Evolutionary conservation across 176 grass and related monocot genomes (phyloP), one percentile per base, ranked within the genome.

Genomic region (Canna indica): DNA sequence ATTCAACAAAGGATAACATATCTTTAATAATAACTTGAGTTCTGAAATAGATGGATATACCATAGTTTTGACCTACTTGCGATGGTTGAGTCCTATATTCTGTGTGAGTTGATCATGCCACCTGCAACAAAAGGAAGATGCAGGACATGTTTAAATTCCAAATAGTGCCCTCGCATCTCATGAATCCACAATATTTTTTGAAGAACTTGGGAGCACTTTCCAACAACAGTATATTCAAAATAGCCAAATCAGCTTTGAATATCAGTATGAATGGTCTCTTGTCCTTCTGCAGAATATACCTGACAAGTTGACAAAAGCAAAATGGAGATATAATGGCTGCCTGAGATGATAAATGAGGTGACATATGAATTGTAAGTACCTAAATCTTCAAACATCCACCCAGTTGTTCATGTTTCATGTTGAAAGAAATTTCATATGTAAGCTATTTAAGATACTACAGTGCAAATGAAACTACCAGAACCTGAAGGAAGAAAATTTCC

Each of bases 81-180:
- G 73, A 65, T 84, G 86, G 10, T 92, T 75, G 82, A 75, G 93
- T 90, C 75, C 93, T 88, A 71, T 73, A 90, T 77, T 71, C 79
- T 82, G 42, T 92, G 70, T 71, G 93, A 97, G 78, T 97, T 86
- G 5, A 97, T 97, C 93, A 97, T 97, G 60, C 83, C 84, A 65
- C 88, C 88, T 73, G 88, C 84, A 83, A 97, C 89, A 69, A 87
- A 85, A 33, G 93, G 88, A 62, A 97, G 88, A 82, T 92, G 88
- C 70, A 85, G 90, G 72, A 97, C 84, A 87, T 87, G 92, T 67
- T 97, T 81, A 70, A 97, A 75, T 67, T 85, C 87, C 78, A 97
- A 97, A 69, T 97, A 97, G 72, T 97, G 93, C 42, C 93, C 93
- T 70, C 93, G 77, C 93, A 97, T 97, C 85, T 97, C 93, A 97